phyloP scores from a whole-genome alignment of 306 rosid genomes.

The Inga laurina region DNA sequence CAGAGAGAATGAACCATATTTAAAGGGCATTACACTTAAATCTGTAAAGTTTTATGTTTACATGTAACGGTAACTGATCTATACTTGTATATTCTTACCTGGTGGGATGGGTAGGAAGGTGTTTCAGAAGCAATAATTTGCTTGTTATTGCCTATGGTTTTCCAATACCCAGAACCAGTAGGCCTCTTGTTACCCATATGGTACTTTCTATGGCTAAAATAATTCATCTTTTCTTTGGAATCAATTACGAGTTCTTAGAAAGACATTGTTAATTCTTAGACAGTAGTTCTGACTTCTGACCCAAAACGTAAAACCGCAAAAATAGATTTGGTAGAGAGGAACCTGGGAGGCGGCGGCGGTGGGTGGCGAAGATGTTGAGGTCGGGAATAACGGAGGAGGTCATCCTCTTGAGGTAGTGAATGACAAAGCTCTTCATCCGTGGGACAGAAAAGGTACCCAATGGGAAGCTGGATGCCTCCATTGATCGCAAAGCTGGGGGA shows the following conservation, averaged over 20 bases:
- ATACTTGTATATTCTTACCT: background rate
- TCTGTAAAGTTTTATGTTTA: background rate
- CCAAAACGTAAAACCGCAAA: too few species aligned
- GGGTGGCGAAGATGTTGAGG: slow-evolving; percentile 41
- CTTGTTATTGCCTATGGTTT: slow-evolving; percentile 43
- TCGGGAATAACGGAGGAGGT: slow-evolving; percentile 43
- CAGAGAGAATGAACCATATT: background rate
- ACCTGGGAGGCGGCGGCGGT: slow-evolving; percentile 45
- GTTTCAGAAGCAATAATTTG: background rate
- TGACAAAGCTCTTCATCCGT: slow-evolving; percentile 59
- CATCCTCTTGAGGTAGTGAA: slow-evolving; percentile 26
- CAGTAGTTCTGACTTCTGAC: too few species aligned
- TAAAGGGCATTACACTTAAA: background rate
- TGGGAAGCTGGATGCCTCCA: slow-evolving; percentile 51
- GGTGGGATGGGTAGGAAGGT: too few species aligned
- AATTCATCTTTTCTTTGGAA: slow-evolving; percentile 49
- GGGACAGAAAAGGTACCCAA: slow-evolving; percentile 66
- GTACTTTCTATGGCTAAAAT: slow-evolving; percentile 39
- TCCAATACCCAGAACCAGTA: slow-evolving; percentile 57
- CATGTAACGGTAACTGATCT: background rate
- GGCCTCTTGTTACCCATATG: slow-evolving; percentile 21
- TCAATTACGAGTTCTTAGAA: background rate
- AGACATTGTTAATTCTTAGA: background rate
- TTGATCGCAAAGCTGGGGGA: slow-evolving; percentile 6
- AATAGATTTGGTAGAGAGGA: background rate